phyloP scores from a whole-genome alignment of 2,329 filamentous ascomycete genomes.

The Hymenoscyphus scutula region DNA sequence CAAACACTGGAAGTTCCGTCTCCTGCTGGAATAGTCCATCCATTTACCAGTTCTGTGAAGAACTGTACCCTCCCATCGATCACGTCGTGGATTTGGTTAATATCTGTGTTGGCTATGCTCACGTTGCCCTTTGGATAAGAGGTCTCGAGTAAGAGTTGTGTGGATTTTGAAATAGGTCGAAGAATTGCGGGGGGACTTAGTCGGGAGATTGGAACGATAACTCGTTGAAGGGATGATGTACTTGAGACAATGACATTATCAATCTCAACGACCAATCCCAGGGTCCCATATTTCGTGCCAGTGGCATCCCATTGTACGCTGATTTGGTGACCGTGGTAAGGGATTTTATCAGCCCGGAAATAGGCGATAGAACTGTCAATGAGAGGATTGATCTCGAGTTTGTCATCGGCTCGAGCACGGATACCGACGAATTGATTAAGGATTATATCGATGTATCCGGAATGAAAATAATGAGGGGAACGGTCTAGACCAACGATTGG shows the following conservation, averaged over 20 bases:
- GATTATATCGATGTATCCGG: background rate
- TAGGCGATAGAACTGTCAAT: background rate
- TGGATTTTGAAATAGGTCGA: background rate
- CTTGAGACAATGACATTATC: background rate
- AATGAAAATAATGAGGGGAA: background rate
- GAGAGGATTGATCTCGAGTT: background rate
- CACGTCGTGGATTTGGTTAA: background rate
- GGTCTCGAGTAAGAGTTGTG: background rate
- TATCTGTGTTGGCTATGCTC: background rate
- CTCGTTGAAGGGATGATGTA: background rate
- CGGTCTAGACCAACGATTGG: background rate
- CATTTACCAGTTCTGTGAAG: background rate
- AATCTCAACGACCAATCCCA: background rate
- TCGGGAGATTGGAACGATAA: background rate
- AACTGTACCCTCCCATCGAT: background rate
- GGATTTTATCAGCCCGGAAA: background rate
- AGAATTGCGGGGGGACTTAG: background rate
- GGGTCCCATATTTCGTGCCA: background rate
- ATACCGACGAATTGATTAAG: background rate
- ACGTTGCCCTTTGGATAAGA: background rate
- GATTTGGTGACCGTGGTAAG: background rate
- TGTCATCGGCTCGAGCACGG: background rate
- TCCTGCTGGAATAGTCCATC: background rate
- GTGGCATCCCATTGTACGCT: slow-evolving; percentile 2
- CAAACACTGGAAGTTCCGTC: background rate